phyloP scores from a whole-genome alignment of 495 filamentous ascomycete genomes.

The Podospora pseudopauciseta region DNA sequence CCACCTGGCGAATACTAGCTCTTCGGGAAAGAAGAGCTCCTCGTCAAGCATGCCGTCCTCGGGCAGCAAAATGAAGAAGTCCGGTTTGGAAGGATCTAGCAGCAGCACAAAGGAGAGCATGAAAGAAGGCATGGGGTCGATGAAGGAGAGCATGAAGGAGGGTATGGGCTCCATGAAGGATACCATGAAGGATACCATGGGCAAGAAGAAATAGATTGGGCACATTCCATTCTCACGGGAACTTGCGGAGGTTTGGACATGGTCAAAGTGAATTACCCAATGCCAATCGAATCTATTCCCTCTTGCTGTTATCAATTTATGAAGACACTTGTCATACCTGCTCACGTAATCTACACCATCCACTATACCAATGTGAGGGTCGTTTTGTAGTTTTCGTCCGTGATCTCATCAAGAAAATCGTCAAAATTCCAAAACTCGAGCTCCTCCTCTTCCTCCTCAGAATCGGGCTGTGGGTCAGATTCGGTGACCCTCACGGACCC shows the following conservation, averaged over 20 bases:
- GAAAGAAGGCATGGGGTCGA: slow-evolving; percentile 13
- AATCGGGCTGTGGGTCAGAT: background rate
- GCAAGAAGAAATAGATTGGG: slow-evolving; percentile 20
- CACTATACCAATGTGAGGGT: background rate
- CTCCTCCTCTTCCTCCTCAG: background rate
- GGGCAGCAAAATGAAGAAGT: slow-evolving; percentile 10
- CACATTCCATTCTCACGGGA: no score
- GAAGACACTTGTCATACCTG: no score
- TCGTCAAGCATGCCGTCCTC: background rate
- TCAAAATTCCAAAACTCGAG: background rate
- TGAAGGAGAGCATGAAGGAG: slow-evolving; percentile 17
- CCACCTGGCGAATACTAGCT: background rate
- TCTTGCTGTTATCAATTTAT: no score
- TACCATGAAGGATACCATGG: slow-evolving; percentile 26
- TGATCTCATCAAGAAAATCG: background rate
- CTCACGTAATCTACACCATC: no score
- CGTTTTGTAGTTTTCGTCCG: background rate
- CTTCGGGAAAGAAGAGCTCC: slow-evolving; percentile 5
- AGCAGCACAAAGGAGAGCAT: slow-evolving; percentile 4
- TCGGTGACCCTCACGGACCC: background rate
- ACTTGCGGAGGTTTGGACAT: no score
- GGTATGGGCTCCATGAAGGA: slow-evolving; percentile 24
- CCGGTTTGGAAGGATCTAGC: slow-evolving; percentile 12
- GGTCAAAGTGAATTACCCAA: no score
- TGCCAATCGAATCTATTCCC: no score